A percentile compares a stretch with the other conserved stretches of the same genome.
These are phyloP conservation scores for Fremontodendron californicum DNA, from an alignment of 345 rosid species.

Conservation along the genomic window DNA sequence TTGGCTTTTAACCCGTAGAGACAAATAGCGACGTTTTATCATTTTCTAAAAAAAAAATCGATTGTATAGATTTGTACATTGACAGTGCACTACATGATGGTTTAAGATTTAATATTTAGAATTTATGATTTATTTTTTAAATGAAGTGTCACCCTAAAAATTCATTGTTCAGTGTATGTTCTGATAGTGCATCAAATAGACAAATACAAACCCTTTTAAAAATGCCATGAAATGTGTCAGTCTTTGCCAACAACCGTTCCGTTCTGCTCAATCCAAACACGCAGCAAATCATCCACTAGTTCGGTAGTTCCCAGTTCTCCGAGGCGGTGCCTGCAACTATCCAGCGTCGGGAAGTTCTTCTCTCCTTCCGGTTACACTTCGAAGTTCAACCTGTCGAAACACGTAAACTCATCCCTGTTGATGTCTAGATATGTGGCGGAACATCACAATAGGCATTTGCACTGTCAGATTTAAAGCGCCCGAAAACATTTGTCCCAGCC, in stretches of 20 bases:
- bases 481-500: slow-evolving; percentile 33
- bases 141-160: no score
- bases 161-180: no score
- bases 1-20: no score
- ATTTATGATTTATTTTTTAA: no score
- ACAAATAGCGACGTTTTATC: no score
- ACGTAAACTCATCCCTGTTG: slow-evolving; percentile 27
- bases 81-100: no score
- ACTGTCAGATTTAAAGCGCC: slow-evolving; percentile 30
- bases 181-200: no score
- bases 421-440: slow-evolving; percentile 62
- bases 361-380: slow-evolving; percentile 60
- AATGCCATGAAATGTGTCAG: slow-evolving; percentile 69
- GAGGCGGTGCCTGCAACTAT: slow-evolving; percentile 75
- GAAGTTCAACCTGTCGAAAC: slow-evolving; percentile 22
- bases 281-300: slow-evolving; percentile 40
- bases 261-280: slow-evolving; percentile 47
- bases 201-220: no score
- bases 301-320: slow-evolving; percentile 65
- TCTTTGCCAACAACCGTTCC: slow-evolving; percentile 74
- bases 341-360: slow-evolving; percentile 65
- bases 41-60: no score
- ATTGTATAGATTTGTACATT: no score
- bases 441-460: slow-evolving; percentile 39
- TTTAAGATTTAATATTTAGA: no score